phyloP scores from a whole-genome alignment of 371 early-diverging fungal species.

The Quaeritorhiza haematococci region DNA sequence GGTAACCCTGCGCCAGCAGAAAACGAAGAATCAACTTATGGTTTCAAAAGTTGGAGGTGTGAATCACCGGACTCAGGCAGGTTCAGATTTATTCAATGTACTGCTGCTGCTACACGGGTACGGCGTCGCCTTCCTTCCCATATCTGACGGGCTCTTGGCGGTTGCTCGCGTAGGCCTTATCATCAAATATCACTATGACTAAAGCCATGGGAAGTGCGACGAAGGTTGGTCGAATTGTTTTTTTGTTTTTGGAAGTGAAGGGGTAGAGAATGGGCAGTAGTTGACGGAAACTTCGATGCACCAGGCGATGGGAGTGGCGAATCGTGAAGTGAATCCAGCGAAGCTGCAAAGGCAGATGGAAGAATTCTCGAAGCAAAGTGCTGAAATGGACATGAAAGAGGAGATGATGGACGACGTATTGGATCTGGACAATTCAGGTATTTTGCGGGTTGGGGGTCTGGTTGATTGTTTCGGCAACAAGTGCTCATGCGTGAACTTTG shows the following conservation, averaged over 20 bases:
- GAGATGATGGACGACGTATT: constrained; percentile 34
- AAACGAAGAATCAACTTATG: constrained; percentile 16
- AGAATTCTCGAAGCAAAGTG: constrained; percentile 22
- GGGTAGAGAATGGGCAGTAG: no score
- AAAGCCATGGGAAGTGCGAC: constrained; percentile 20
- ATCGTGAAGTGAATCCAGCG: constrained; percentile 8
- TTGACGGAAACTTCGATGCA: no score
- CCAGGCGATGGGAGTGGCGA: constrained; percentile 27
- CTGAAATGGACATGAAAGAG: constrained; percentile 29
- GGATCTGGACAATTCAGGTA: constrained; percentile 24
- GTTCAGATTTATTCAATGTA: no score
- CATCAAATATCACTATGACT: constrained; percentile 16
- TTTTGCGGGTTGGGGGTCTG: no score
- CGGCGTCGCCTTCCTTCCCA: no score
- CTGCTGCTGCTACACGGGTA: no score
- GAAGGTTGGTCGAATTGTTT: no score
- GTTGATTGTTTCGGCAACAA: no score
- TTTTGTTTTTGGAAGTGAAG: no score
- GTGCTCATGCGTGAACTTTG: no score
- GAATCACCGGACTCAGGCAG: no score
- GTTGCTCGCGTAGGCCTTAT: constrained; percentile 22
- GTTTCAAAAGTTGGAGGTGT: constrained; percentile 9
- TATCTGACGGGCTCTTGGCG: no score
- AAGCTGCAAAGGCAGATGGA: constrained; percentile 21
- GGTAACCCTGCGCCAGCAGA: constrained; percentile 18